Evolutionary conservation across 345 rosid species (phyloP).

Genomic region (Eucalyptus victrix): DNA sequence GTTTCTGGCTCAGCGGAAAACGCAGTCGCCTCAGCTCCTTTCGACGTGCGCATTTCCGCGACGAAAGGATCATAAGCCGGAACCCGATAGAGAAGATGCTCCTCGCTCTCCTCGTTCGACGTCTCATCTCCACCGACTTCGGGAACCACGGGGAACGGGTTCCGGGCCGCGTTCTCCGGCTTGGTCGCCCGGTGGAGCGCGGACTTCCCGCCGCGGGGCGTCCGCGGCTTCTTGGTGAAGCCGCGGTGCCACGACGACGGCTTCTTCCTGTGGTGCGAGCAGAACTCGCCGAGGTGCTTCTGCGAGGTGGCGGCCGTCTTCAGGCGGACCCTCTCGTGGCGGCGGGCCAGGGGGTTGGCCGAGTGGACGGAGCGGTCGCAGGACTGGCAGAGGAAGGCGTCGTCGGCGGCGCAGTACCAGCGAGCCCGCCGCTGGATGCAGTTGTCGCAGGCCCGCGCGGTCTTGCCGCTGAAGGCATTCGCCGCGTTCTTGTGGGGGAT

Average conservation of each 20-base stretch:
- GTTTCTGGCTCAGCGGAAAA: not conserved
- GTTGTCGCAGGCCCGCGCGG: slow-evolving; percentile 81
- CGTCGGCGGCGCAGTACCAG: slow-evolving; percentile 96
- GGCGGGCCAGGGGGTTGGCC: slow-evolving; percentile 72
- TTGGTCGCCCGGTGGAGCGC: not conserved
- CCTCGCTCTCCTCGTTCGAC: slow-evolving; percentile 45
- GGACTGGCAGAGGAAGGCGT: slow-evolving; percentile 88
- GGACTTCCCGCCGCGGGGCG: slow-evolving; percentile 48
- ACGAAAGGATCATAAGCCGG: slow-evolving; percentile 61
- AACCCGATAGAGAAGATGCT: slow-evolving; percentile 77
- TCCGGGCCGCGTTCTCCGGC: not conserved
- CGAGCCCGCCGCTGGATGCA: slow-evolving; percentile 71
- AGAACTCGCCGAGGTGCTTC: slow-evolving; percentile 3
- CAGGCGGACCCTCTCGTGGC: slow-evolving; percentile 77
- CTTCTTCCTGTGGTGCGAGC: not conserved
- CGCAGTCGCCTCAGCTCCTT: slow-evolving; percentile 3
- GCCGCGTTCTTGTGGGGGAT: slow-evolving; percentile 37
- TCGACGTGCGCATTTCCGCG: slow-evolving; percentile 36
- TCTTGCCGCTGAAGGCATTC: slow-evolving; percentile 64
- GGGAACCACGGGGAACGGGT: slow-evolving; percentile 44
- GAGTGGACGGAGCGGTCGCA: slow-evolving; percentile 85
- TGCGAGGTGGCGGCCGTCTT: slow-evolving; percentile 28
- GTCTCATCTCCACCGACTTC: slow-evolving; percentile 58
- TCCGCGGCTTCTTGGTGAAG: slow-evolving; percentile 73
- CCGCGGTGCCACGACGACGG: slow-evolving; percentile 68